phyloP scores from a whole-genome alignment of 1,284 basidiomycete genomes.

The Marasmius oreades region DNA sequence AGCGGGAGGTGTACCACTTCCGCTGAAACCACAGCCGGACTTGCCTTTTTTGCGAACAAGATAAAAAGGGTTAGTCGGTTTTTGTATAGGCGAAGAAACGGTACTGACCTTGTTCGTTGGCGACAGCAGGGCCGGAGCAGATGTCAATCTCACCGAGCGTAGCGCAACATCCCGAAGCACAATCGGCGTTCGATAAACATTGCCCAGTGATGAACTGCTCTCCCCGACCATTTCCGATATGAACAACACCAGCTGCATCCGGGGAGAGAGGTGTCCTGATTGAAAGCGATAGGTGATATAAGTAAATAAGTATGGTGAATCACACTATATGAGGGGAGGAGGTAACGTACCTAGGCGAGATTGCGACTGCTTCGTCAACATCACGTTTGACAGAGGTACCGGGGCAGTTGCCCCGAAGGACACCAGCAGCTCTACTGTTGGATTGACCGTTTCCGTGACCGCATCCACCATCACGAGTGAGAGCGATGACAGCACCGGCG shows the following conservation, averaged over 20 bases:
- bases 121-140: slow-evolving; percentile 1
- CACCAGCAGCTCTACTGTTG: neutral
- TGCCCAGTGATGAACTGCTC: slow-evolving; percentile 4
- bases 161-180: slow-evolving; percentile 1
- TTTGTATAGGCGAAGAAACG: neutral
- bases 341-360: neutral
- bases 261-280: neutral
- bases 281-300: neutral
- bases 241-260: neutral
- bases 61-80: neutral
- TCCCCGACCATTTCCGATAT: slow-evolving; percentile 1
- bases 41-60: neutral
- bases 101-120: neutral
- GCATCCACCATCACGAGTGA: neutral
- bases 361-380: neutral
- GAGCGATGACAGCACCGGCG: neutral
- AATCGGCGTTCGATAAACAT: slow-evolving; percentile 4
- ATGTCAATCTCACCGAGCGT: neutral
- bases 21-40: neutral
- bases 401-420: neutral
- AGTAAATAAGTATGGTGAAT: neutral
- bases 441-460: neutral
- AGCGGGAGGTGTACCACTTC: neutral
- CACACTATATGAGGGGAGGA: neutral
- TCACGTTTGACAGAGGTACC: neutral